A percentile compares a stretch with the other conserved stretches of the same genome.
These are phyloP conservation scores for Microcos paniculata DNA, from an alignment of 345 rosid genomes.

Conservation along the genomic window DNA sequence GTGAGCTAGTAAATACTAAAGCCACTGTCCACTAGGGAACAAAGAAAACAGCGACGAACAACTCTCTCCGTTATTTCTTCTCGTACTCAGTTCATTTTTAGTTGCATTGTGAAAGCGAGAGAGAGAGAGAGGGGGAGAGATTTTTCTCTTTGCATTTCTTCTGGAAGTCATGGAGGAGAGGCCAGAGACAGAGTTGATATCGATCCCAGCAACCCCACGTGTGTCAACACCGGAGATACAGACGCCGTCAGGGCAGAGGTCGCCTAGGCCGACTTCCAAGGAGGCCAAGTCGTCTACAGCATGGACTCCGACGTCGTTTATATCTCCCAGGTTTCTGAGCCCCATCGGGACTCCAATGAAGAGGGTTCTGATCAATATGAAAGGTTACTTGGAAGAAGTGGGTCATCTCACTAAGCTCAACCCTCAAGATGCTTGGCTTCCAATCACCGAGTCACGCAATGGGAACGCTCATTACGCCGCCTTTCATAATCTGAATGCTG, in stretches of 20 bases:
- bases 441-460: slow-evolving; percentile 92
- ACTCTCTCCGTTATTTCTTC: slow-evolving; percentile 17
- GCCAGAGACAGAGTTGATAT: slow-evolving; percentile 96
- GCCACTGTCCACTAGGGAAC: background rate
- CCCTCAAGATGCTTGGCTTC: slow-evolving; percentile 99
- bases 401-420: slow-evolving; percentile 95
- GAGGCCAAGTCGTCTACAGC: slow-evolving; percentile 73
- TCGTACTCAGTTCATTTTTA: slow-evolving; percentile 2
- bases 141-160: background rate
- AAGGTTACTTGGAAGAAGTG: slow-evolving; percentile 86
- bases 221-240: slow-evolving; percentile 92
- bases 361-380: slow-evolving; percentile 91
- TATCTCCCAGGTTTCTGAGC: slow-evolving; percentile 90
- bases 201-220: slow-evolving; percentile 94
- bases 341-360: slow-evolving; percentile 99
- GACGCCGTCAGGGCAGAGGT: slow-evolving; percentile 94
- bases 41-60: background rate
- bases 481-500: slow-evolving; percentile 94
- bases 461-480: slow-evolving; percentile 99
- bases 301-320: slow-evolving; percentile 97
- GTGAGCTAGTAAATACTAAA: background rate
- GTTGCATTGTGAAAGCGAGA: background rate
- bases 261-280: slow-evolving; percentile 74
- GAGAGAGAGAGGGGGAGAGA: background rate
- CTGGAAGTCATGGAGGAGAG: slow-evolving; percentile 78